Evolutionary conservation across 2,329 filamentous ascomycete species (phyloP).

Genomic region (Pseudocercospora vitis): DNA sequence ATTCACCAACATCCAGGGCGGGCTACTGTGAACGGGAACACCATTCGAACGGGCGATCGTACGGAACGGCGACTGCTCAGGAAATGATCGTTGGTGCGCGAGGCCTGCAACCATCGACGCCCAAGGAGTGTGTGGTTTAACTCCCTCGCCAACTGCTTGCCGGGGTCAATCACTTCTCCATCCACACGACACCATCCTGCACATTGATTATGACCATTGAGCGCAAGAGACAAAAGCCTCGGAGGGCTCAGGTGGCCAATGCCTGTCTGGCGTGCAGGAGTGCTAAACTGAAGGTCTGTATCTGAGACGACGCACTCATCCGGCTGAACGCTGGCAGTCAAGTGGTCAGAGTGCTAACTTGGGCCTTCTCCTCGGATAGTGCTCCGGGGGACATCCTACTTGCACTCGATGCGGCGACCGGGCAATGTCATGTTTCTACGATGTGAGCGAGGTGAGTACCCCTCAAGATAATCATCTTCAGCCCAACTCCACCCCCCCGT

Average conservation of each 20-base stretch:
- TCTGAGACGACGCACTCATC: neutral
- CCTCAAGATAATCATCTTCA: too few relatives aligned
- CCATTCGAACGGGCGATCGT: too few relatives aligned
- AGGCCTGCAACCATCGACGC: too few relatives aligned
- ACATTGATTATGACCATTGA: neutral
- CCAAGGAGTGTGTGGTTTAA: too few relatives aligned
- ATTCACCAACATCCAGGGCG: too few relatives aligned
- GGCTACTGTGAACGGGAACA: too few relatives aligned
- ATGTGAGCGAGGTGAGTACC: slow-evolving; percentile 20
- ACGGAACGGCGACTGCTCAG: too few relatives aligned
- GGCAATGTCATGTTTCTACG: slow-evolving; percentile 22
- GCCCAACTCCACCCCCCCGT: too few relatives aligned
- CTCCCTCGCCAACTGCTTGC: too few relatives aligned
- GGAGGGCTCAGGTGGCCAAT: slow-evolving; percentile 15
- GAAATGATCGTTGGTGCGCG: too few relatives aligned
- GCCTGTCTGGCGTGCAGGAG: slow-evolving; percentile 14
- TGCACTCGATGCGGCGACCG: slow-evolving; percentile 15
- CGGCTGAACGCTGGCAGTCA: neutral
- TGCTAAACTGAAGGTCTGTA: slow-evolving; percentile 16
- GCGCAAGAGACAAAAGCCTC: neutral
- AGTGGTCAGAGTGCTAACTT: slow-evolving; percentile 4
- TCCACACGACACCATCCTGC: neutral
- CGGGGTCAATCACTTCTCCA: too few relatives aligned
- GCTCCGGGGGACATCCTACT: slow-evolving; percentile 22
- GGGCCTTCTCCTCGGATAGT: too few relatives aligned